Conservation (phyloP, 2,329 filamentous ascomycete species). For the Diplocarpon mali region DNA sequence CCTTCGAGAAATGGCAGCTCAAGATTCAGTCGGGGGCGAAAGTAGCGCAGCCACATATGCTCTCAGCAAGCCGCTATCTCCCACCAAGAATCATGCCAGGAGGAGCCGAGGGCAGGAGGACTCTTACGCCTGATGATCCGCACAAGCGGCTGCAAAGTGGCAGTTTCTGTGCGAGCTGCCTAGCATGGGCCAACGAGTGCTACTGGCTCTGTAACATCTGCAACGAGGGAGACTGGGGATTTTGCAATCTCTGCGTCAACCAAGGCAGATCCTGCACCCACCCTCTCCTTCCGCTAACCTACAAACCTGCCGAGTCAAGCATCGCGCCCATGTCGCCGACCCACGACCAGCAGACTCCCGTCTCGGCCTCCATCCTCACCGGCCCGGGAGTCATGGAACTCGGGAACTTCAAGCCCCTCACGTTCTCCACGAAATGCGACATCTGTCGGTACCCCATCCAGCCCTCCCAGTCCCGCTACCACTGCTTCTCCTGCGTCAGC, state of each 20-base stretch:
- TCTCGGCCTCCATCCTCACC: constrained; percentile 36
- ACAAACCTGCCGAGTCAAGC: constrained; percentile 34
- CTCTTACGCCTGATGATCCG: constrained; percentile 57
- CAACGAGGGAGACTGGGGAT: constrained; percentile 92
- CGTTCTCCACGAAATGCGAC: constrained; percentile 68
- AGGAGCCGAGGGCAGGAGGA: constrained; percentile 43
- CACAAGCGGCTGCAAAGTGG: constrained; percentile 60
- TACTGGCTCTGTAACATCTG: constrained; percentile 84
- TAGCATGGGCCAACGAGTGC: constrained; percentile 64
- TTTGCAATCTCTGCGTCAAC: constrained; percentile 80
- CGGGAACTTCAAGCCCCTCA: constrained; percentile 51
- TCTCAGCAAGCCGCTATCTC: constrained; percentile 46
- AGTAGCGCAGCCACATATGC: constrained; percentile 42
- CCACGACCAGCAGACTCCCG: constrained; percentile 33
- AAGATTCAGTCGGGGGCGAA: constrained; percentile 27
- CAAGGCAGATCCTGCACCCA: constrained; percentile 74
- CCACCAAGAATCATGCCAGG: constrained; percentile 38
- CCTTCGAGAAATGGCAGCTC: constrained; percentile 55
- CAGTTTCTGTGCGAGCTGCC: constrained; percentile 73
- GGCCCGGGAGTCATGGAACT: constrained; percentile 36
- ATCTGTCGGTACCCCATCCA: constrained; percentile 64
- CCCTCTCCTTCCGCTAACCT: constrained; percentile 63
- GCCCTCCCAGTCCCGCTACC: constrained; percentile 58
- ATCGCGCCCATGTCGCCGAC: constrained; percentile 31
- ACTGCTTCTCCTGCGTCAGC: constrained; percentile 66